Percentiles rank a stretch among this genome's conserved stretches.
Evolutionary conservation across 169 alveolate species (phyloP).

Genomic region (Eimeria sp.): DNA sequence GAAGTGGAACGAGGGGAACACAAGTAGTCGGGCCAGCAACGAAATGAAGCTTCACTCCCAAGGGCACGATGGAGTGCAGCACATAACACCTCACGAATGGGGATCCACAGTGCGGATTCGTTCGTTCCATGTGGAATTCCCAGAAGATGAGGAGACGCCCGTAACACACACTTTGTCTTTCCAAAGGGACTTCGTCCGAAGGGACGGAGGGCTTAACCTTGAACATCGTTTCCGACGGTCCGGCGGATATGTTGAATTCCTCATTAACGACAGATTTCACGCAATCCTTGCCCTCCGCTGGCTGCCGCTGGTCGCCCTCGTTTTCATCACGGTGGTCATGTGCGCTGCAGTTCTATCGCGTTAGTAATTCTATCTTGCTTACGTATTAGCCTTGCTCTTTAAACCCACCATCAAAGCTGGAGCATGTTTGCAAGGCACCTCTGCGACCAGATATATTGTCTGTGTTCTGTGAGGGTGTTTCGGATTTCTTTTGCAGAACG

Average conservation of each 20-base stretch:
- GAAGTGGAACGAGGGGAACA: neutral
- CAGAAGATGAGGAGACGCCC: constrained; percentile 69
- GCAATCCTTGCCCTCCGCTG: constrained; percentile 80
- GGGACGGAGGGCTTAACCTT: constrained; percentile 73
- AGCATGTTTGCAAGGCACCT: neutral
- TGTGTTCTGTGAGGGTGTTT: neutral
- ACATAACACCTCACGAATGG: constrained; percentile 10
- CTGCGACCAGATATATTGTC: neutral
- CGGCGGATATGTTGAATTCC: constrained; percentile 75
- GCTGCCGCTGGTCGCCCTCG: constrained; percentile 81
- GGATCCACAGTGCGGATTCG: constrained; percentile 39
- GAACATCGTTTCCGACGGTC: constrained; percentile 76
- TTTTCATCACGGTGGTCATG: constrained; percentile 72
- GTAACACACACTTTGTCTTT: constrained; percentile 60
- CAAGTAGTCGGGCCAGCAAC: neutral
- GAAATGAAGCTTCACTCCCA: constrained; percentile 55
- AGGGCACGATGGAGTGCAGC: constrained; percentile 30
- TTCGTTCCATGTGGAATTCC: constrained; percentile 74
- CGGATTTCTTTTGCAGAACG: neutral
- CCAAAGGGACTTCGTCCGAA: constrained; percentile 54
- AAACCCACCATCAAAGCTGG: neutral
- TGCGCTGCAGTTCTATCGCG: constrained; percentile 80
- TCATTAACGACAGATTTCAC: constrained; percentile 80
- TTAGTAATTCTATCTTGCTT: neutral
- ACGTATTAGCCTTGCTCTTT: neutral